These are phyloP conservation scores for Hamamelis virginiana DNA, from an alignment of 164 flowering plant species.

Conservation along the genomic window DNA sequence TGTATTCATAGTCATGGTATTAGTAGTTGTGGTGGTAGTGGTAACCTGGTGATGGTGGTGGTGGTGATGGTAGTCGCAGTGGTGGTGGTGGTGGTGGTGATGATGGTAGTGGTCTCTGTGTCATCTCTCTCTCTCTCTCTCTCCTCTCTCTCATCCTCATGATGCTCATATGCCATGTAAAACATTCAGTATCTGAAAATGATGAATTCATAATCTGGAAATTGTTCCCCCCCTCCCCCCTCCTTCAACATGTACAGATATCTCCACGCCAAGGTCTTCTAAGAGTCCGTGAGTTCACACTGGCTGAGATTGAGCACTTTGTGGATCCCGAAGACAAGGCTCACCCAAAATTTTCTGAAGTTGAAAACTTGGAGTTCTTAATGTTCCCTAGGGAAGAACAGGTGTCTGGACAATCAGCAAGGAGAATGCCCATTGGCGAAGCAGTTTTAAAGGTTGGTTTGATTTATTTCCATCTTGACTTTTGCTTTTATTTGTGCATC, in stretches of 20 bases:
- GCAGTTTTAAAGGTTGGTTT: constrained; percentile 10
- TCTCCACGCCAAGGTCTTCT: constrained; percentile 99
- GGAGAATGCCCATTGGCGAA: background rate
- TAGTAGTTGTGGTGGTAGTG: no score
- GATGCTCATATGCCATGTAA: no score
- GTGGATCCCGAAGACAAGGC: constrained; percentile 95
- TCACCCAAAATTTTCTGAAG: constrained; percentile 78
- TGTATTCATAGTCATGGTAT: no score
- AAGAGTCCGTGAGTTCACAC: constrained; percentile 91
- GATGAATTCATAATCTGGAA: no score
- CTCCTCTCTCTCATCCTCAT: no score
- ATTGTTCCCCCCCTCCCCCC: no score
- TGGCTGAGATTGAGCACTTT: constrained; percentile 97
- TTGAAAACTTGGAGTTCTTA: constrained; percentile 43
- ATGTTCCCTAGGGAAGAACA: constrained; percentile 1
- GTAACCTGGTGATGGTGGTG: no score
- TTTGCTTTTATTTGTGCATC: background rate
- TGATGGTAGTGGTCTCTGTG: background rate
- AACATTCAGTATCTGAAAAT: no score
- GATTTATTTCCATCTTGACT: background rate
- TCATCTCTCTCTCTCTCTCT: background rate
- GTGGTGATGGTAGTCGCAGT: no score
- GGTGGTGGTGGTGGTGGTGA: background rate
- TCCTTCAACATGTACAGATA: constrained; percentile 47
- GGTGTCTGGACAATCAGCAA: constrained; percentile 31